Evolutionary conservation across 2,329 filamentous ascomycete species (phyloP), one percentile per base, ranked within the genome.

Genomic region (Aspergillus nomiae): DNA sequence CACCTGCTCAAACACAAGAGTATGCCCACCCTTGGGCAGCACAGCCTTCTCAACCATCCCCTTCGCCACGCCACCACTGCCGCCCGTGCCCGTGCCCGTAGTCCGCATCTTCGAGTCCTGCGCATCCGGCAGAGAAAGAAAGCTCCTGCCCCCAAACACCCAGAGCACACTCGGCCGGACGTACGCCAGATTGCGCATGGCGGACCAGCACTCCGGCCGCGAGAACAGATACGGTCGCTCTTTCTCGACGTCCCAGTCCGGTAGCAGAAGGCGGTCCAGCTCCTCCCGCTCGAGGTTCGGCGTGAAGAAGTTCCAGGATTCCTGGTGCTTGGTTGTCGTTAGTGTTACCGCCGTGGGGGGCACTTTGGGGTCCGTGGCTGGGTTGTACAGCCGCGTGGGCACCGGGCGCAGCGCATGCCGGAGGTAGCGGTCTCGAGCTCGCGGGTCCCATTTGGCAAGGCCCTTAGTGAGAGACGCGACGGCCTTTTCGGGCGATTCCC

Each of bases 91-190:
- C 0, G 64, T 67, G 1, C 70, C 72, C 1, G 71, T 72, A 8
- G 11, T 34, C 4, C 53, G 56, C 54, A 72, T 48, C 38, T 70
- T 72, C 1, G 41, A 11, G 3, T 70, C 66, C 45, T 71, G 69
- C 16, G 58, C 38, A 3, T 46, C 57, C 2, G 57, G 58, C 6
- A 51, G n/a, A 10, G 67, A 68, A 7, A 72, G 54, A 51, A 58
- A 66, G 28, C 69, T 72, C 16, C 59, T 43, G 0, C 56, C 64
- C 2, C 66, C 70, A 57, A 67, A 74, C 3, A 71, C 59, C 61
- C 66, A 74, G 0, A 71, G 43, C 9, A 73, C 70, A 60, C 65
- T 67, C 0, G 70, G 70, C 11, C 70, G 67, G 4, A 73, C 21
- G 26, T 59, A 66, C 2, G 71, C 70, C 5, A 73, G 43, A 56